Evolutionary conservation across 148 eudicot species (phyloP), one percentile per base, ranked within the genome.

Genomic region (Chenopodium quinoa): DNA sequence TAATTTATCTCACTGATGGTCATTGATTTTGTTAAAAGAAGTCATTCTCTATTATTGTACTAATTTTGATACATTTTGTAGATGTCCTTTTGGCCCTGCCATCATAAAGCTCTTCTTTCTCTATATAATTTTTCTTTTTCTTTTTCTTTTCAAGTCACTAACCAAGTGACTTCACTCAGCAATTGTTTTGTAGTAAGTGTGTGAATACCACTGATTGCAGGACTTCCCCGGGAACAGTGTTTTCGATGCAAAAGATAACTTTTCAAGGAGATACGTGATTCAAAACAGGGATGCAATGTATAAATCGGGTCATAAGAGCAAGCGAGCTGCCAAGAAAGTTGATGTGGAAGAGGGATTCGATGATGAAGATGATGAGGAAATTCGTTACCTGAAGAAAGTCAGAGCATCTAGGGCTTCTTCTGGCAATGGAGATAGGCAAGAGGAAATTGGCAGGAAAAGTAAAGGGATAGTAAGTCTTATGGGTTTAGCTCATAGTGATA

Each of bases 311-410:
- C 86, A 86, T 71, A 90, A 91, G 83, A 90, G 79, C 83, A 88
- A 84, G 82, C 87, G 85, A 46, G 71, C 66, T 52, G 75, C 82
- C 20, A 91, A 85, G 77, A 90, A 81, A 68, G 87, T 81, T 81
- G 67, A 66, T 9, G 31, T 80, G n/a, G 89, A 86, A 82, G 92
- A 84, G 67, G 91, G 44, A 82, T 89, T 86, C 74, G 89, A 87
- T 83, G 91, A 86, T 80, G 94, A 84, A 5, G 88, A 87, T 47
- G 93, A 92, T 80, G 91, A 88, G 37, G 94, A 93, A 85, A 88
- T 93, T 68, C 86, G 92, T 56, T 93, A 91, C 86, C 88, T 93
- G 54, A 86, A 87, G 67, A 93, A 93, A 80, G 92, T 93, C 75
- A 87, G 80, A 84, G 83, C 87, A 52, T 85, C 90, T 13, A 91